phyloP scores from a whole-genome alignment of 768 basidiomycete species.

The Clitopilus passeckerianus region DNA sequence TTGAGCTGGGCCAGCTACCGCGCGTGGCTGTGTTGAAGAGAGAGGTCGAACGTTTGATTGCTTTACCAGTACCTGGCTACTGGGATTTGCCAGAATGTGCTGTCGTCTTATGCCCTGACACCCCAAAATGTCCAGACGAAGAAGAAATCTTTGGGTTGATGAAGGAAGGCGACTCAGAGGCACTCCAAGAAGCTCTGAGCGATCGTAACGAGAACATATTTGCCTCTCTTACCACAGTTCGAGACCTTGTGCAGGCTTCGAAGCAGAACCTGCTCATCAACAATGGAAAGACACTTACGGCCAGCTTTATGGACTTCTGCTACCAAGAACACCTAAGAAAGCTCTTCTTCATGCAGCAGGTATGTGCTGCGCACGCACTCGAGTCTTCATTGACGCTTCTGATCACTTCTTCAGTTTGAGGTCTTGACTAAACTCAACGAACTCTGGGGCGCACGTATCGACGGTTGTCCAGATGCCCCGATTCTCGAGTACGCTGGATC shows the following conservation, averaged over 20 bases:
- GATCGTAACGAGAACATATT: constrained; percentile 29
- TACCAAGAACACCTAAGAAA: constrained; percentile 37
- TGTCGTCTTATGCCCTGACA: constrained; percentile 18
- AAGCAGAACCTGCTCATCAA: constrained; percentile 34
- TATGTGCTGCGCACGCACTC: constrained; percentile 13
- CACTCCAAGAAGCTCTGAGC: constrained; percentile 20
- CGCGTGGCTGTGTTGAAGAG: constrained; percentile 38
- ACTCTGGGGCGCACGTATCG: constrained; percentile 43
- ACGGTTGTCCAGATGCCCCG: constrained; percentile 44
- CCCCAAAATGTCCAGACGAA: constrained; percentile 27
- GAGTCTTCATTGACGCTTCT: background rate
- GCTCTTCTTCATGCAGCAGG: constrained; percentile 51
- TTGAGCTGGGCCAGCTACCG: constrained; percentile 38
- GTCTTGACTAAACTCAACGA: constrained; percentile 39
- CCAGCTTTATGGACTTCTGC: constrained; percentile 45
- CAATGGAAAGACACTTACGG: constrained; percentile 30
- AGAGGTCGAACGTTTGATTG: constrained; percentile 38
- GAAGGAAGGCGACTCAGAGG: constrained; percentile 12
- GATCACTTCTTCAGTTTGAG: constrained; percentile 33
- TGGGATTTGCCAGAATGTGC: constrained; percentile 42
- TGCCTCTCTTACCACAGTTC: constrained; percentile 26
- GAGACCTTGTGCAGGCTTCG: constrained; percentile 19
- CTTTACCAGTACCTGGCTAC: constrained; percentile 42
- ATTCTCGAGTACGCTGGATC: constrained; percentile 31
- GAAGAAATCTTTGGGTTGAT: constrained; percentile 32